phyloP scores from a whole-genome alignment of 83 land plant species.

The Picea mariana region DNA sequence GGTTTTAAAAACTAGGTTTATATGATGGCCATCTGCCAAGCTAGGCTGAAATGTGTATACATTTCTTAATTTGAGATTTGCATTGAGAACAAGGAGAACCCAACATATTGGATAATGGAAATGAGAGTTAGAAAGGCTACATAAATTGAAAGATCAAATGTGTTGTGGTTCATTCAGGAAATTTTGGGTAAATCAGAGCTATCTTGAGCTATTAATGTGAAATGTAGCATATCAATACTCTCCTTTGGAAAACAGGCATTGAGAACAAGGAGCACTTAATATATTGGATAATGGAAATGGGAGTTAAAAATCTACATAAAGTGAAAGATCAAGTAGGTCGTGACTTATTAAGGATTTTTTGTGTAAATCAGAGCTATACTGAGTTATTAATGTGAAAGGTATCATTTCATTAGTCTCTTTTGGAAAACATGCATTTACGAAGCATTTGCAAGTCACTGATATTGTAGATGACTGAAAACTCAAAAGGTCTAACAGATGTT shows the following conservation, averaged over 20 bases:
- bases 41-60: too few relatives aligned
- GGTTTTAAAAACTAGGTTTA: too few relatives aligned
- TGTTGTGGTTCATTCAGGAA: neutral
- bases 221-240: neutral
- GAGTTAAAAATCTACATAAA: neutral
- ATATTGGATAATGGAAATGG: neutral
- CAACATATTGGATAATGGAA: neutral
- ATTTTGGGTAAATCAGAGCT: neutral
- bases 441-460: neutral
- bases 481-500: too few relatives aligned
- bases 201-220: neutral
- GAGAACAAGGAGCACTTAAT: neutral
- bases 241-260: neutral
- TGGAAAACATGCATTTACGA: constrained; percentile 6
- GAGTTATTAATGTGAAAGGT: neutral
- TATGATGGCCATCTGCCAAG: too few relatives aligned
- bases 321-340: neutral
- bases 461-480: too few relatives aligned
- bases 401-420: neutral
- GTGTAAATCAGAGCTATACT: neutral
- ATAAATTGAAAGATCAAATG: neutral
- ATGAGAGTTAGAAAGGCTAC: neutral
- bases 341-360: neutral
- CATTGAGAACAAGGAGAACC: neutral
- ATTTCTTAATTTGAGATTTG: neutral